Base-by-base conservation (phyloP, 345 rosid genomes). In the Rhodamnia argentea region DNA sequence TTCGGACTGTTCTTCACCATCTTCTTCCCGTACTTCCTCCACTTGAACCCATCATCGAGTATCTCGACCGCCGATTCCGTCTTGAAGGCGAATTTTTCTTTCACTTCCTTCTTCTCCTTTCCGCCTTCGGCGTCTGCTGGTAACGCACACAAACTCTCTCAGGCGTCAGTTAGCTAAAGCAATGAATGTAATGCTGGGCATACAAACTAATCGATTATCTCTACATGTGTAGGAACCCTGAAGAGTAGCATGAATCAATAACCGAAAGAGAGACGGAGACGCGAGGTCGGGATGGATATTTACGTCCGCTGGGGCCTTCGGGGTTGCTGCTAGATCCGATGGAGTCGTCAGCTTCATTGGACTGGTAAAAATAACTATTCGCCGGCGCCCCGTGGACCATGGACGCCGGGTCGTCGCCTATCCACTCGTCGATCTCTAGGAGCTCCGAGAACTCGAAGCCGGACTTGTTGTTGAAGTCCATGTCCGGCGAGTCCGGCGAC, bases 11-110 rank as follows among this genome's bases (percentile, higher is more conserved):
- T 92, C 90, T 96, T 97, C 53, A 97, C 99, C 98, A 93, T 94
- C 90, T 97, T 97, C 94, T 96, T 97, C 51, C 99, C 99, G 84
- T 97, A 97, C 87, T 97, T 97, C 88, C 99, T 93, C 99, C 99
- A 97, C 89, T 88, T 97, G 92, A 84, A 97, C 4, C 99, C 99
- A 52, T 97, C 99, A 83, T 94, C 96, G 32, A 97, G 90, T 86
- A 95, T 91, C 87, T 97, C 99, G 16, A 96, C 90, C 23, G 93
- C 98, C 2, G 99, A 94, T 87, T 88, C 88, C 27, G 98, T 96
- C 90, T 90, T 95, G 90, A 97, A 96, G 50, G 99, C 96, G 85
- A 92, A 91, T 87, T 95, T 93, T 86, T 91, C 93, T 88, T 88
- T 95, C 24, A 53, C 86, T 83, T 89, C 90, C 88, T 85, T 92